Conservation (phyloP, 768 basidiomycete species). For the Mycena filopes region DNA sequence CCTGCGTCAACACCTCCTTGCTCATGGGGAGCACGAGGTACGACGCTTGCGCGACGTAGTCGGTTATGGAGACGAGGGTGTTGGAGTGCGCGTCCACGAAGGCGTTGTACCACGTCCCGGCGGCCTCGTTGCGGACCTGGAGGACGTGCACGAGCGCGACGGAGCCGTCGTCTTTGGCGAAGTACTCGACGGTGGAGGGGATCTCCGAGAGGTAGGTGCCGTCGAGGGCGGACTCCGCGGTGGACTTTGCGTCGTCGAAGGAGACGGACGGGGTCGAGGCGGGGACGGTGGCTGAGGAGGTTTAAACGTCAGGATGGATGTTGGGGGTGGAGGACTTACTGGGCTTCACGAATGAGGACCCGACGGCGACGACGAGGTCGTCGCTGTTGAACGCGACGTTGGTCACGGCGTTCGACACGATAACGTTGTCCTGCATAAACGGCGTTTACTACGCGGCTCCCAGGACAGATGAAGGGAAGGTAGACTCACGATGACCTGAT, state of each 20-base stretch:
- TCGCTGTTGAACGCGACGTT: slow-evolving; percentile 36
- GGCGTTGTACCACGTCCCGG: slow-evolving; percentile 58
- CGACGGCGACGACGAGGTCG: slow-evolving; percentile 34
- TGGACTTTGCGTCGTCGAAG: slow-evolving; percentile 43
- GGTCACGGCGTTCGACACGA: slow-evolving; percentile 43
- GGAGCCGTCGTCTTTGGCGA: slow-evolving; percentile 43
- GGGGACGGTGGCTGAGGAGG: slow-evolving; percentile 20
- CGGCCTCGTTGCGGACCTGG: slow-evolving; percentile 34
- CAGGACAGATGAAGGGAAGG: neutral
- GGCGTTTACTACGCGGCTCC: neutral
- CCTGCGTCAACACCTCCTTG: slow-evolving; percentile 59
- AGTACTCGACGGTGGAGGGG: slow-evolving; percentile 45
- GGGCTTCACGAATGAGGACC: slow-evolving; percentile 35
- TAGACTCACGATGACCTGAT: slow-evolving; percentile 43
- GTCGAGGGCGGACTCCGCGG: slow-evolving; percentile 42
- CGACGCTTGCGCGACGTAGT: slow-evolving; percentile 57
- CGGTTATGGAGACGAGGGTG: slow-evolving; percentile 53
- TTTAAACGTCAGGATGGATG: neutral
- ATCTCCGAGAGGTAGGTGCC: slow-evolving; percentile 42
- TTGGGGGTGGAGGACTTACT: slow-evolving; percentile 32
- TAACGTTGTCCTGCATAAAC: slow-evolving; percentile 40
- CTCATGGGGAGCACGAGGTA: slow-evolving; percentile 62
- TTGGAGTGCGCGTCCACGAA: slow-evolving; percentile 58
- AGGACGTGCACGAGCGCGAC: slow-evolving; percentile 44
- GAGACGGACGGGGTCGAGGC: slow-evolving; percentile 42